Conservation (phyloP, 2,329 filamentous ascomycete species). For the Aureobasidium sp. region DNA sequence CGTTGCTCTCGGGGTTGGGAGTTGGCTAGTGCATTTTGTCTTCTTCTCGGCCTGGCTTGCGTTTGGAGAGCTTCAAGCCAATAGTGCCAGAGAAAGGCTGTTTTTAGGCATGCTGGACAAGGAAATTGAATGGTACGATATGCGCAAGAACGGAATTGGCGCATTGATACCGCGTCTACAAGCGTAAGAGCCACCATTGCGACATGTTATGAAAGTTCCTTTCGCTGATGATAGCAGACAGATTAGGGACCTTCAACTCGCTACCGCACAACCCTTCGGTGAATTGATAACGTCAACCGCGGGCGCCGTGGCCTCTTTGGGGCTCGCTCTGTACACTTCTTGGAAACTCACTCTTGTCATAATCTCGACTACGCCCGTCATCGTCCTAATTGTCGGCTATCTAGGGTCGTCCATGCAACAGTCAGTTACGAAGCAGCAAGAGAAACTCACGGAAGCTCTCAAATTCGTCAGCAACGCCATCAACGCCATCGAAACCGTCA, state of each 20-base stretch:
- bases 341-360: conserved; percentile 80
- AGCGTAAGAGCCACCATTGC: conserved; percentile 46
- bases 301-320: conserved; percentile 57
- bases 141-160: conserved; percentile 59
- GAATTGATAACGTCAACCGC: conserved; percentile 56
- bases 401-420: conserved; percentile 54
- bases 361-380: conserved; percentile 62
- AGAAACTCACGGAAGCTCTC: conserved; percentile 59
- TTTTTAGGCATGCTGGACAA: conserved; percentile 63
- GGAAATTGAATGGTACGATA: conserved; percentile 77
- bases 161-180: conserved; percentile 65
- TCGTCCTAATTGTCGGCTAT: conserved; percentile 50
- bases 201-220: neutral
- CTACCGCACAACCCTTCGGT: conserved; percentile 72
- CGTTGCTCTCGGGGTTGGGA: conserved; percentile 51
- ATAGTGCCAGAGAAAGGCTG: conserved; percentile 52
- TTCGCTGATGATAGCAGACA: conserved; percentile 48
- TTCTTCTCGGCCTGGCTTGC: conserved; percentile 65
- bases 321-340: conserved; percentile 67
- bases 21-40: conserved; percentile 58
- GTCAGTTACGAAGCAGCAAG: conserved; percentile 61
- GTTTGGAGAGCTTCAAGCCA: conserved; percentile 75
- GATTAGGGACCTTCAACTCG: conserved; percentile 70
- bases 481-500: conserved; percentile 72
- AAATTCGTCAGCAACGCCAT: conserved; percentile 64